Percentiles rank a stretch among this genome's conserved stretches.
These are phyloP conservation scores for Entomortierella parvispora DNA, from an alignment of 192 early-diverging fungal genomes.

Conservation along the genomic window DNA sequence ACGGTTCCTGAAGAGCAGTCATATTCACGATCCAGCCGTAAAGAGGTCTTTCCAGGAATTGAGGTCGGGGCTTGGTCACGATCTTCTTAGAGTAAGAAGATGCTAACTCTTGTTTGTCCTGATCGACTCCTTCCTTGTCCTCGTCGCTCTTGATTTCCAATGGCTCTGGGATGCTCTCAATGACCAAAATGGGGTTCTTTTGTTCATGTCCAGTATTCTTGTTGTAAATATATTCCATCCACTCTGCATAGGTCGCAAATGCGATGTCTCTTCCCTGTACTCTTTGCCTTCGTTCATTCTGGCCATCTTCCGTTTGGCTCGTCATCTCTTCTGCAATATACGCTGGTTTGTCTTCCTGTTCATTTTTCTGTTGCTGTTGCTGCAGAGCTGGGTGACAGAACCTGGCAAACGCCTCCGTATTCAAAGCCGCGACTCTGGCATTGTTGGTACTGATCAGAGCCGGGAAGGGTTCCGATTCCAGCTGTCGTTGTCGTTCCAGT, in stretches of 20 bases:
- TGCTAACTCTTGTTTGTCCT: too few relatives aligned
- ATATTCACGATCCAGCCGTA: conserved; percentile 32
- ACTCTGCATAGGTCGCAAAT: conserved; percentile 11
- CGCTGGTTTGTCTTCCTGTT: too few relatives aligned
- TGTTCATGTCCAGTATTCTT: background rate
- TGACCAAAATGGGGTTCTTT: background rate
- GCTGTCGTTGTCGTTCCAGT: conserved; percentile 1
- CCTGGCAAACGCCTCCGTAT: conserved; percentile 16
- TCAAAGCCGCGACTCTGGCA: conserved; percentile 21
- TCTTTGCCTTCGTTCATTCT: too few relatives aligned
- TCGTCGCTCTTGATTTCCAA: background rate
- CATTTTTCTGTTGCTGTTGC: too few relatives aligned
- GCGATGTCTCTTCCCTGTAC: too few relatives aligned
- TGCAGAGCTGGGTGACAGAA: conserved; percentile 14
- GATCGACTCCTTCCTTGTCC: background rate
- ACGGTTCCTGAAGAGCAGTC: conserved; percentile 20
- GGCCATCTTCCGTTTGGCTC: too few relatives aligned
- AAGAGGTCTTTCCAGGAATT: conserved; percentile 25
- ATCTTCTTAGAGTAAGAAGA: too few relatives aligned
- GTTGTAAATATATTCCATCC: conserved; percentile 18
- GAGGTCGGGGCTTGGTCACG: background rate
- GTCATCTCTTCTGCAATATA: too few relatives aligned
- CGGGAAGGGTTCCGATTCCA: conserved; percentile 27
- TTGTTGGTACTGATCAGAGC: conserved; percentile 35
- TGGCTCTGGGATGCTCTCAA: too few relatives aligned